Evolutionary conservation across 2,329 filamentous ascomycete species (phyloP).

Genomic region (Neocucurbitaria cava): DNA sequence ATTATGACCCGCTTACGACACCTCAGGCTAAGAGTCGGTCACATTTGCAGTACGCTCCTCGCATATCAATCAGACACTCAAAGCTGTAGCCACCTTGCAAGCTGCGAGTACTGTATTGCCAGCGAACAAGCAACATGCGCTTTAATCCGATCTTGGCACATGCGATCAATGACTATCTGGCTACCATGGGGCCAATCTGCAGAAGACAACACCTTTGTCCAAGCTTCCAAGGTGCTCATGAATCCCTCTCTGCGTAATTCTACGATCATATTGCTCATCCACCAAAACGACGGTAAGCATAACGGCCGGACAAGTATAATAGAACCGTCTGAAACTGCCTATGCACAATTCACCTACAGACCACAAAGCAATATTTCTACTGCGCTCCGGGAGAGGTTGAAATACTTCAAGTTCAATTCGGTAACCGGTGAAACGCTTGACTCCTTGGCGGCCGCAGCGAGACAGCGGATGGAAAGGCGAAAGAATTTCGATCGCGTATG

Average conservation of each 20-base stretch:
- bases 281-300: neutral
- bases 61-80: neutral
- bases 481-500: neutral
- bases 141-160: constrained; percentile 3
- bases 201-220: neutral
- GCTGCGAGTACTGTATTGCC: neutral
- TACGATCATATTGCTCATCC: constrained; percentile 1
- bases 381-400: neutral
- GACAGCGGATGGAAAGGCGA: neutral
- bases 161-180: constrained; percentile 9
- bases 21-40: constrained; percentile 17
- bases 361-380: neutral
- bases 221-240: neutral
- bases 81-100: neutral
- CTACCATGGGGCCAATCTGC: constrained; percentile 8
- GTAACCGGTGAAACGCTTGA: neutral
- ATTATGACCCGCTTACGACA: constrained; percentile 14
- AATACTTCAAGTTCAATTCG: neutral
- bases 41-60: constrained; percentile 13
- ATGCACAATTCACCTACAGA: neutral
- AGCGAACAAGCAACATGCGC: neutral
- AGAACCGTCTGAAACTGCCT: neutral
- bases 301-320: neutral
- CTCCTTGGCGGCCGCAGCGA: neutral
- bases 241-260: neutral